Percentiles rank a stretch among this genome's conserved stretches.
Conservation (phyloP, 805 yeast genomes). For the Metschnikowia lachancei region DNA sequence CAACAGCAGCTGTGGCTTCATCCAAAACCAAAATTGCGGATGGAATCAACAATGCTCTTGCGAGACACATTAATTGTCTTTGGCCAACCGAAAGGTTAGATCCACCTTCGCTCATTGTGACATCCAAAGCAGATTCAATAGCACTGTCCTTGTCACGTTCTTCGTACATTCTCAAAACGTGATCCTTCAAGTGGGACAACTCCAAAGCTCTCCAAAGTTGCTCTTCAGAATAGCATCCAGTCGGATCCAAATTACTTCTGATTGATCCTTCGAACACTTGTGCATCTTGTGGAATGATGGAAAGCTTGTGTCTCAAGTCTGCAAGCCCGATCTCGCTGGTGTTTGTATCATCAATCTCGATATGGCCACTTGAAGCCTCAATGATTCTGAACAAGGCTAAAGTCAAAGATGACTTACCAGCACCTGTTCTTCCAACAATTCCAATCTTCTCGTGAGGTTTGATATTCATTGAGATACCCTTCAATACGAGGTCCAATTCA, state of each 20-base stretch:
- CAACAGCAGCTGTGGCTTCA: slow-evolving; percentile 89
- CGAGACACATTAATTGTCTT: slow-evolving; percentile 66
- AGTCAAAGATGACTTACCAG: slow-evolving; percentile 46
- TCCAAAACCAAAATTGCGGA: slow-evolving; percentile 63
- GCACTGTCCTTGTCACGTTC: slow-evolving; percentile 27
- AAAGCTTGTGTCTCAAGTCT: slow-evolving; percentile 42
- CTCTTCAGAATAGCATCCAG: slow-evolving; percentile 33
- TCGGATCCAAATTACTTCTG: slow-evolving; percentile 43
- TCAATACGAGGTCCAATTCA: slow-evolving; percentile 43
- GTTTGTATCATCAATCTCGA: slow-evolving; percentile 34
- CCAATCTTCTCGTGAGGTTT: slow-evolving; percentile 42
- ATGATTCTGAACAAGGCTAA: slow-evolving; percentile 44
- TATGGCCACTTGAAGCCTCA: slow-evolving; percentile 38
- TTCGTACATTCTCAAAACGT: slow-evolving; percentile 37
- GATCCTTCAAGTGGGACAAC: slow-evolving; percentile 42
- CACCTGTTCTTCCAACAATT: slow-evolving; percentile 47
- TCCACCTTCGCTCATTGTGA: slow-evolving; percentile 44
- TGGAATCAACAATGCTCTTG: slow-evolving; percentile 69
- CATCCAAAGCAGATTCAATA: slow-evolving; percentile 32
- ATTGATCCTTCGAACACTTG: slow-evolving; percentile 46
- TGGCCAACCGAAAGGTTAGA: slow-evolving; percentile 52
- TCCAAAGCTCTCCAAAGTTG: slow-evolving; percentile 43
- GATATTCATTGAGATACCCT: slow-evolving; percentile 35
- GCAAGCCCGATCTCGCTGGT: slow-evolving; percentile 38
- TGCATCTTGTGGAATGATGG: slow-evolving; percentile 47